phyloP scores from a whole-genome alignment of 495 filamentous ascomycete genomes.

The Xylaria grammica region DNA sequence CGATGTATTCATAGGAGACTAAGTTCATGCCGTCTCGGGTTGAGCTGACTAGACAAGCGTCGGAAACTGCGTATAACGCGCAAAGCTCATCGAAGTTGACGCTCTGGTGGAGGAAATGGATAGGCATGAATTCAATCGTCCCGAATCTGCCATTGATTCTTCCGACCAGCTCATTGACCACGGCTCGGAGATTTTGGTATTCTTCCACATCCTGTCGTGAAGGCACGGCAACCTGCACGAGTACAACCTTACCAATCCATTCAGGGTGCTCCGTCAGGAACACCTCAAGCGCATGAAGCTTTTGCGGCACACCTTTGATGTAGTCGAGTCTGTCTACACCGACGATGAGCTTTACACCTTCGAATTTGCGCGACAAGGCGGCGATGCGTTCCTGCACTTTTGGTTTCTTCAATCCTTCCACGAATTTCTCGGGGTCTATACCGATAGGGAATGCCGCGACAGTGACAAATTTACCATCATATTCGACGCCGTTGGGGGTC shows the following conservation, averaged over 20 bases:
- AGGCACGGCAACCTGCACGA: conserved; percentile 93
- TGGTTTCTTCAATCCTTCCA: conserved; percentile 79
- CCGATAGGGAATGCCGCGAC: conserved; percentile 90
- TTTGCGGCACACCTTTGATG: conserved; percentile 96
- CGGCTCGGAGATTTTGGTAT: conserved; percentile 87
- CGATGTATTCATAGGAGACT: conserved; percentile 95
- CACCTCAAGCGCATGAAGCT: conserved; percentile 86
- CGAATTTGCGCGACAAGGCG: conserved; percentile 77
- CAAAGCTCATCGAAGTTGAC: conserved; percentile 90
- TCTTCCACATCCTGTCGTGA: conserved; percentile 93
- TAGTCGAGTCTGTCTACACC: conserved; percentile 94
- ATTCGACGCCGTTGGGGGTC: conserved; percentile 83
- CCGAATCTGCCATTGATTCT: conserved; percentile 93
- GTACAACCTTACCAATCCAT: conserved; percentile 86
- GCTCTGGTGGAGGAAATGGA: conserved; percentile 92
- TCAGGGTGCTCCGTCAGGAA: conserved; percentile 93
- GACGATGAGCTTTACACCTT: conserved; percentile 86
- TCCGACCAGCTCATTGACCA: conserved; percentile 89
- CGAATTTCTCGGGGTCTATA: conserved; percentile 95
- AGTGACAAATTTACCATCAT: conserved; percentile 71
- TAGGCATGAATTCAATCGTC: conserved; percentile 90
- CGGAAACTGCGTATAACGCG: conserved; percentile 86
- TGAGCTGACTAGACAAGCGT: conserved; percentile 87
- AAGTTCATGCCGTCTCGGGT: conserved; percentile 98
- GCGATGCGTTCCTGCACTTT: conserved; percentile 81